A percentile compares a stretch with the other conserved stretches of the same genome.
phyloP scores from a whole-genome alignment of 2,329 filamentous ascomycete genomes.

The Cadophora gregata region DNA sequence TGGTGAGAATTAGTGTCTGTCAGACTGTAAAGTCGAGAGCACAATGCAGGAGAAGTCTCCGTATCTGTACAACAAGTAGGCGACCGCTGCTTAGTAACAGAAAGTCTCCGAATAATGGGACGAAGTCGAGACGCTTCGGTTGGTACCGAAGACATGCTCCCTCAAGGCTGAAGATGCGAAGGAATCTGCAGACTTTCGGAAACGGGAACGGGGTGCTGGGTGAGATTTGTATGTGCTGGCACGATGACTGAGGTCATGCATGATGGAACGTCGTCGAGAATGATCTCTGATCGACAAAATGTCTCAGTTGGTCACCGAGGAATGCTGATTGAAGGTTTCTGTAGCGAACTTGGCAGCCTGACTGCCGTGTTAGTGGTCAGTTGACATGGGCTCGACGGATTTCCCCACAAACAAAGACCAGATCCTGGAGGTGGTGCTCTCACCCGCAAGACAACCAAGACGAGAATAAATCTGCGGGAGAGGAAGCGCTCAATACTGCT shows the following conservation, averaged over 20 bases:
- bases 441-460: neutral
- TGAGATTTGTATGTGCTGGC: neutral
- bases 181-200: neutral
- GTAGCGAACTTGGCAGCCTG: neutral
- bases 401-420: neutral
- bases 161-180: neutral
- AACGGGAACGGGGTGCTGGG: neutral
- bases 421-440: neutral
- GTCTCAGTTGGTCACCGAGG: neutral
- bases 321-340: neutral
- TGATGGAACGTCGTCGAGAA: constrained; percentile 2
- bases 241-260: neutral
- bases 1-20: neutral
- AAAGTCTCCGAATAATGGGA: neutral
- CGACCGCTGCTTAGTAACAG: neutral
- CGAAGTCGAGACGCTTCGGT: neutral
- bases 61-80: no score
- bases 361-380: neutral
- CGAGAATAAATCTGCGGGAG: neutral
- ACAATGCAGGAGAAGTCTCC: no score
- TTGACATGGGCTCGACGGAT: neutral
- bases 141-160: neutral
- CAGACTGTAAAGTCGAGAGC: neutral
- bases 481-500: neutral
- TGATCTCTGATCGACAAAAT: neutral